Percentiles rank a stretch among this genome's conserved stretches.
These are phyloP conservation scores for Penicillium ochrochloron DNA, from an alignment of 495 filamentous ascomycete genomes.

Conservation along the genomic window DNA sequence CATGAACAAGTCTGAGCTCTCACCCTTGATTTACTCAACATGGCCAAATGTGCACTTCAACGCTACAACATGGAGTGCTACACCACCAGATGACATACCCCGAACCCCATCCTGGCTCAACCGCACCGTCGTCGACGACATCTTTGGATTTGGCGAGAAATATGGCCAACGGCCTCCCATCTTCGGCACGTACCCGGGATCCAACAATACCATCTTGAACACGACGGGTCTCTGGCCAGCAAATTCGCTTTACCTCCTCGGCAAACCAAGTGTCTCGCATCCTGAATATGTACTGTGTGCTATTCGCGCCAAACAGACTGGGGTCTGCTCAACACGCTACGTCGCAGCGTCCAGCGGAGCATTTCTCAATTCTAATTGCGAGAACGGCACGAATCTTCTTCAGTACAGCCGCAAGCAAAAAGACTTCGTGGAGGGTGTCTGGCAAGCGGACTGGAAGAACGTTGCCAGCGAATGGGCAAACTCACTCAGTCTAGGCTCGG, in stretches of 20 bases:
- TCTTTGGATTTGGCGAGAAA: slow-evolving; percentile 65
- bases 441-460: slow-evolving; percentile 59
- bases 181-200: slow-evolving; percentile 63
- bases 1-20: slow-evolving; percentile 59
- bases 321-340: slow-evolving; percentile 66
- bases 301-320: slow-evolving; percentile 59
- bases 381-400: slow-evolving; percentile 53
- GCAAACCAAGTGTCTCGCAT: slow-evolving; percentile 41
- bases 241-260: slow-evolving; percentile 67
- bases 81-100: slow-evolving; percentile 29
- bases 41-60: slow-evolving; percentile 58
- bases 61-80: slow-evolving; percentile 32
- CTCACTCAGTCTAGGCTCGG: slow-evolving; percentile 62
- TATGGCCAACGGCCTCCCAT: slow-evolving; percentile 60
- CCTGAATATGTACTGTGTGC: slow-evolving; percentile 64
- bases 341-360: slow-evolving; percentile 60
- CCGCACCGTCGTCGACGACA: slow-evolving; percentile 65
- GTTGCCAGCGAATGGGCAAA: slow-evolving; percentile 61
- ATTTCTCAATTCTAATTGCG: slow-evolving; percentile 58
- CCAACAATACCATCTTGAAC: slow-evolving; percentile 71
- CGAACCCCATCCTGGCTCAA: slow-evolving; percentile 49
- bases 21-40: slow-evolving; percentile 61
- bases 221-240: slow-evolving; percentile 41
- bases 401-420: slow-evolving; percentile 53
- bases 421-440: slow-evolving; percentile 36